Base-by-base conservation (phyloP, 768 basidiomycete genomes). In the Leccinum variicolor region DNA sequence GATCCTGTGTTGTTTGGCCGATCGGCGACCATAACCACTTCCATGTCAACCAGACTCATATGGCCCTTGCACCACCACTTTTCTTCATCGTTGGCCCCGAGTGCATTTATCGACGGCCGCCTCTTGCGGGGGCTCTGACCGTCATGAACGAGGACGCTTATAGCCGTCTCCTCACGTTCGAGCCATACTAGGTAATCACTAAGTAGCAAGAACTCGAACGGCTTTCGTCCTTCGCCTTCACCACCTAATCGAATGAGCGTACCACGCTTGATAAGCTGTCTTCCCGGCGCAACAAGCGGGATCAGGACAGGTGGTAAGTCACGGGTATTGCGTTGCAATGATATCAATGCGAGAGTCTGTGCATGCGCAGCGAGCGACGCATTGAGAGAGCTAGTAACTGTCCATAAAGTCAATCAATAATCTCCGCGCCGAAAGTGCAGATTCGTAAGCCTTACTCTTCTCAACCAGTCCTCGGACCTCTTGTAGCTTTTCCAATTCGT, bases 131-230 rank as follows among this genome's bases (percentile, higher is more conserved):
- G 62, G 26, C 60, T 62, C 48, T 65, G 61, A 13, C 53, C 62
- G 15, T 71, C 67, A 3, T 58, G 57, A 26, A 59, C 57, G 25
- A 68, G 61, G 6, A 61, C 57, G 4, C 62, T 64, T 8, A 66
- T 58, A 2, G 60, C 64, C 7, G 69, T 67, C 49, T 83, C 84
- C 43, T 78, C 83, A 46, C 73, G 76, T 17, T 84, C 82, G 21
- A 93, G 77, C 90, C 90, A 92, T 34, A 94, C 64, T 33, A 95
- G 72, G 62, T 85, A 85, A 71, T 95, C 93, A 14, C 86, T 89
- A 69, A 94, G 91, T 1, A 95, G 79, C 10, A 94, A 75, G 67
- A 94, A 90, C 61, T 90, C 87, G 79, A 52, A 81, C 69, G 14
- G 82, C 77, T 46, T 69, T 55, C 69, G 67, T 51, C 73, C 69